phyloP scores from a whole-genome alignment of 306 rosid genomes.

The Morella rubra region DNA sequence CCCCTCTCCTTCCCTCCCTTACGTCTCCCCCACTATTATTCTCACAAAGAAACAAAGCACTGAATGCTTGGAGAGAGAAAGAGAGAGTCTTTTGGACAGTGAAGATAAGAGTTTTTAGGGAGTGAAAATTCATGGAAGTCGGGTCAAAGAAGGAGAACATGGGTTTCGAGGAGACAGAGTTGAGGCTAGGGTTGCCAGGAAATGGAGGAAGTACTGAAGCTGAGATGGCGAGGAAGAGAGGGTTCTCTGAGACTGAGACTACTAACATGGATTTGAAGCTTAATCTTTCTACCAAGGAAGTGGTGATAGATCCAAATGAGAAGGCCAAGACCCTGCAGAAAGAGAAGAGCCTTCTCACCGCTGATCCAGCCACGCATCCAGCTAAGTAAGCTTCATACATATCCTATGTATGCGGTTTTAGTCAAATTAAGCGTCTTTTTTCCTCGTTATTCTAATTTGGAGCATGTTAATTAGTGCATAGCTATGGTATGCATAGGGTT shows the following conservation, averaged over 20 bases:
- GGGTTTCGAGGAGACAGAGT: constrained; percentile 73
- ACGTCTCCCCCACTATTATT: constrained; percentile 37
- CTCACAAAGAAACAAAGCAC: constrained; percentile 39
- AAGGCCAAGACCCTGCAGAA: constrained; percentile 38
- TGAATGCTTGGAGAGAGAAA: constrained; percentile 39
- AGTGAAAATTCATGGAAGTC: constrained; percentile 34
- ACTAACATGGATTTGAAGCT: constrained; percentile 51
- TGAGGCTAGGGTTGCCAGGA: constrained; percentile 73
- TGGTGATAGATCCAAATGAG: constrained; percentile 27
- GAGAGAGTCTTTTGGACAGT: constrained; percentile 31
- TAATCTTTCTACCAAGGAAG: constrained; percentile 49
- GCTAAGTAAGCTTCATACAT: constrained; percentile 59
- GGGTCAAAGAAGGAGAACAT: constrained; percentile 31
- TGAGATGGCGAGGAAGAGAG: constrained; percentile 53
- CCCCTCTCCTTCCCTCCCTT: constrained; percentile 34
- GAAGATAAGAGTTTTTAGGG: constrained; percentile 20
- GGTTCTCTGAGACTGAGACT: constrained; percentile 46
- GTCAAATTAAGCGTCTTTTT: neutral
- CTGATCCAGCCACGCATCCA: constrained; percentile 77
- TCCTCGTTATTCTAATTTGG: neutral
- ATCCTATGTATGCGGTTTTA: neutral
- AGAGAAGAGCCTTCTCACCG: constrained; percentile 45
- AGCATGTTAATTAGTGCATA: neutral
- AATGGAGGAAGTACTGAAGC: constrained; percentile 30
- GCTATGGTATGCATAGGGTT: neutral